Conservation (phyloP, 345 rosid genomes). For the Populus nigra region DNA sequence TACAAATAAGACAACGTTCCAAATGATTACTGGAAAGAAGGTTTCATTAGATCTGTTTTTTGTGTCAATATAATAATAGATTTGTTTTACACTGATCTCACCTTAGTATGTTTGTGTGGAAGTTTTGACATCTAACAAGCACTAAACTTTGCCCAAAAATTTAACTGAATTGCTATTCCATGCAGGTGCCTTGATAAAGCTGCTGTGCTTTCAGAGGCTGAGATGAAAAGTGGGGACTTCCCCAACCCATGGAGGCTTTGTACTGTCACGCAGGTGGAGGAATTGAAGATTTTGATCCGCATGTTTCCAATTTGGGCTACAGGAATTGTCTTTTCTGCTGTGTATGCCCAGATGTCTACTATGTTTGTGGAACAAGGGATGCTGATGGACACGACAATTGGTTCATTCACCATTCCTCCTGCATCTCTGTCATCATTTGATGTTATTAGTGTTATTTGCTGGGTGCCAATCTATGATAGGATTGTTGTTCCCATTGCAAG, state of each 20-base stretch:
- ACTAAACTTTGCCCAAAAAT: not conserved
- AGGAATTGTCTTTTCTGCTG: constrained; percentile 78
- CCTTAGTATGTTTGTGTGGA: not conserved
- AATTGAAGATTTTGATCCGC: constrained; percentile 80
- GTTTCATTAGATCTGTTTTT: not conserved
- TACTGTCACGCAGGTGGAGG: constrained; percentile 93
- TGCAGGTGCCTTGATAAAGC: constrained; percentile 94
- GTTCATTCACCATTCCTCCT: constrained; percentile 84
- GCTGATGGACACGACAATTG: constrained; percentile 75
- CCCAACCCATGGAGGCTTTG: constrained; percentile 78
- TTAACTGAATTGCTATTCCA: constrained; percentile 1
- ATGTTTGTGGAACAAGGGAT: constrained; percentile 94
- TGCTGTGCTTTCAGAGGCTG: constrained; percentile 65
- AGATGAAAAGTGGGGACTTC: constrained; percentile 50
- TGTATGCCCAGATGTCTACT: constrained; percentile 84
- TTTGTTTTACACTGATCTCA: not conserved
- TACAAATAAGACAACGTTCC: not conserved
- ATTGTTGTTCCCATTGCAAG: constrained; percentile 75
- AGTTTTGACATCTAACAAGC: not conserved
- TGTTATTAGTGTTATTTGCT: constrained; percentile 68
- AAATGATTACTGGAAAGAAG: not conserved
- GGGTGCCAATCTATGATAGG: constrained; percentile 84
- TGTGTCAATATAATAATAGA: not conserved
- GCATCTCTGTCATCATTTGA: constrained; percentile 84
- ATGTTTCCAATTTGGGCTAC: constrained; percentile 97